Conservation (phyloP, 129 eudicot species). For the Tagetes patula region DNA sequence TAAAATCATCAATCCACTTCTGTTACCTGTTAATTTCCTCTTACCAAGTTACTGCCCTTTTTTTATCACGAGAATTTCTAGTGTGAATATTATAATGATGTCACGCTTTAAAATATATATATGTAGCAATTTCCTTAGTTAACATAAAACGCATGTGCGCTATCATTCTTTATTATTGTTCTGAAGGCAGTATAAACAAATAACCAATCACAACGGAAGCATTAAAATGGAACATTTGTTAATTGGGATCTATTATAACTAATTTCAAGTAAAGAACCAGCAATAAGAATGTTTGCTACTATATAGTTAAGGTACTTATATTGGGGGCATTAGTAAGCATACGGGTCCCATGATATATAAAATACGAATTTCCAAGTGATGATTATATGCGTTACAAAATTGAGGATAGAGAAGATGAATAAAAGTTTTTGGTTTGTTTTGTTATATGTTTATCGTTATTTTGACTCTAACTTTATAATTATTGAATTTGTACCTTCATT, state of each 20-base stretch:
- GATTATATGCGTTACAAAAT: background rate
- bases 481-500: background rate
- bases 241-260: background rate
- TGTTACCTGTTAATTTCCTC: background rate
- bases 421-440: background rate
- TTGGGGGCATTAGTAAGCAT: background rate
- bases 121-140: constrained; percentile 1
- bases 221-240: background rate
- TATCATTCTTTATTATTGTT: background rate
- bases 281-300: background rate
- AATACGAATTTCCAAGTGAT: background rate
- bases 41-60: background rate
- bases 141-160: background rate
- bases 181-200: background rate
- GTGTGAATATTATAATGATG: background rate
- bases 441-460: background rate
- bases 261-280: background rate
- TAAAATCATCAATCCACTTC: background rate
- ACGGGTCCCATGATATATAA: background rate
- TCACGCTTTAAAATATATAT: background rate
- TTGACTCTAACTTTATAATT: no score
- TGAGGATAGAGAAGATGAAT: background rate
- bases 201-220: background rate
- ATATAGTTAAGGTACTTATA: background rate
- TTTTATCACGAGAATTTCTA: background rate